Evolutionary conservation across 352 stramenopile genomes (phyloP).

Genomic region (Globisporangium paddicum): DNA sequence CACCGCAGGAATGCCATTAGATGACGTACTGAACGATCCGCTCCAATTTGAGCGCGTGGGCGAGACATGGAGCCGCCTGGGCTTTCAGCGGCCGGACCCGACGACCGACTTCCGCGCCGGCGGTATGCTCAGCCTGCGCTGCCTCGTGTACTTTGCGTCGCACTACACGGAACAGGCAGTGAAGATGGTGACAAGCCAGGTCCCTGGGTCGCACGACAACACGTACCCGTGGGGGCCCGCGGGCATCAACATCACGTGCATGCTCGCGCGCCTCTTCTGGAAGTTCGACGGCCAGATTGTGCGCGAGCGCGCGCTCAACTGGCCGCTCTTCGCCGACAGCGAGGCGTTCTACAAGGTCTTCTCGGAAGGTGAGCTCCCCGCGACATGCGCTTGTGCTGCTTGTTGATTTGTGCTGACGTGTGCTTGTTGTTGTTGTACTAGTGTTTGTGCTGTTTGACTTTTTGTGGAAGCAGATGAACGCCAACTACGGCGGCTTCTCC

Average conservation of each 20-base stretch:
- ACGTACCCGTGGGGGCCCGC: constrained; percentile 82
- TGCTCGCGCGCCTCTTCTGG: constrained; percentile 78
- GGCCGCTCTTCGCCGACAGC: constrained; percentile 62
- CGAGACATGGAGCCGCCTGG: constrained; percentile 74
- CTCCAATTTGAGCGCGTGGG: constrained; percentile 62
- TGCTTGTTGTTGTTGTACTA: constrained; percentile 12
- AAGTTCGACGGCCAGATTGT: constrained; percentile 70
- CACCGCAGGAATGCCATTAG: neutral
- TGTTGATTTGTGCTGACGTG: constrained; percentile 1
- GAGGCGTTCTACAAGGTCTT: constrained; percentile 79
- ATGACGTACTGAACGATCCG: neutral
- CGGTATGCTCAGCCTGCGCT: constrained; percentile 75
- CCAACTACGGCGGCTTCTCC: constrained; percentile 83
- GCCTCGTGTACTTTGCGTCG: constrained; percentile 75
- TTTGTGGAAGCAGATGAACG: constrained; percentile 83
- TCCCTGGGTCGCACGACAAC: constrained; percentile 73
- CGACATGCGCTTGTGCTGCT: neutral
- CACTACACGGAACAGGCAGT: constrained; percentile 64
- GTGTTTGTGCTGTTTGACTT: constrained; percentile 84
- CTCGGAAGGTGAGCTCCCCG: constrained; percentile 33
- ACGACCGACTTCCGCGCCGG: constrained; percentile 84
- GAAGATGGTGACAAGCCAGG: constrained; percentile 71
- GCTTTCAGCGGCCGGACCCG: constrained; percentile 79
- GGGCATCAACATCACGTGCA: constrained; percentile 85
- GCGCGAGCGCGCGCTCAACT: constrained; percentile 57